A percentile compares a stretch with the other conserved stretches of the same genome.
These are phyloP conservation scores for Penicillium daleae DNA, from an alignment of 495 filamentous ascomycete genomes.

Conservation along the genomic window DNA sequence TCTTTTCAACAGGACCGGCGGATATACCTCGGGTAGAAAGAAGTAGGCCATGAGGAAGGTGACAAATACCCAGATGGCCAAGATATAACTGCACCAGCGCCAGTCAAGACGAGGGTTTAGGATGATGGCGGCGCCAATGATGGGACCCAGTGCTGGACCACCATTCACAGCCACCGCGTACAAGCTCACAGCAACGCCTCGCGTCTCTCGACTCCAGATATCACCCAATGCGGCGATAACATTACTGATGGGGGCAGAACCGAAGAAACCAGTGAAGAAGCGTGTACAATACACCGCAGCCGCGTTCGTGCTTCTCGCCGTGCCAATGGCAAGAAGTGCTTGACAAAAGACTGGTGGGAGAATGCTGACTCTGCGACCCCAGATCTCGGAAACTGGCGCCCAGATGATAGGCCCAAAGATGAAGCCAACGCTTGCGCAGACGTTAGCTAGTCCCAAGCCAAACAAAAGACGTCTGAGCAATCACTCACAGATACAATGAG, in stretches of 20 bases:
- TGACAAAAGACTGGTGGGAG: constrained; percentile 51
- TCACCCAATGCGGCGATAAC: constrained; percentile 54
- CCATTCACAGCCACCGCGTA: constrained; percentile 48
- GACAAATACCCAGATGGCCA: constrained; percentile 36
- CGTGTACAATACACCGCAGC: constrained; percentile 45
- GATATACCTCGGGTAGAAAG: constrained; percentile 41
- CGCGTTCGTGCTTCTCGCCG: constrained; percentile 39
- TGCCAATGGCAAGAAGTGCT: constrained; percentile 49
- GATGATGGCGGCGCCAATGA: constrained; percentile 51
- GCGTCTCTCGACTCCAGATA: constrained; percentile 41
- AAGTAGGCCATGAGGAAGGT: constrained; percentile 32
- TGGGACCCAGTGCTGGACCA: constrained; percentile 50
- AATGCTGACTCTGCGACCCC: constrained; percentile 44
- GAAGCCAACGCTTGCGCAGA: constrained; percentile 20
- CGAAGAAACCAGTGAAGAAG: constrained; percentile 54
- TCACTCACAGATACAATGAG: constrained; percentile 9
- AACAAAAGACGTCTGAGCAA: neutral
- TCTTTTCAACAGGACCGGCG: constrained; percentile 31
- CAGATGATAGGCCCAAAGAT: constrained; percentile 36
- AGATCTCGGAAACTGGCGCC: constrained; percentile 49
- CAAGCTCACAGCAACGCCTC: constrained; percentile 46
- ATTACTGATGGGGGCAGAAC: constrained; percentile 49
- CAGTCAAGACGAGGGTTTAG: constrained; percentile 41
- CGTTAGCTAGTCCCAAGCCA: neutral
- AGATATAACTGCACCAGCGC: constrained; percentile 48